Percentiles rank a stretch among this genome's conserved stretches.
Conservation (phyloP, 2,329 filamentous ascomycete species). For the Phaeoacremonium minimum region DNA sequence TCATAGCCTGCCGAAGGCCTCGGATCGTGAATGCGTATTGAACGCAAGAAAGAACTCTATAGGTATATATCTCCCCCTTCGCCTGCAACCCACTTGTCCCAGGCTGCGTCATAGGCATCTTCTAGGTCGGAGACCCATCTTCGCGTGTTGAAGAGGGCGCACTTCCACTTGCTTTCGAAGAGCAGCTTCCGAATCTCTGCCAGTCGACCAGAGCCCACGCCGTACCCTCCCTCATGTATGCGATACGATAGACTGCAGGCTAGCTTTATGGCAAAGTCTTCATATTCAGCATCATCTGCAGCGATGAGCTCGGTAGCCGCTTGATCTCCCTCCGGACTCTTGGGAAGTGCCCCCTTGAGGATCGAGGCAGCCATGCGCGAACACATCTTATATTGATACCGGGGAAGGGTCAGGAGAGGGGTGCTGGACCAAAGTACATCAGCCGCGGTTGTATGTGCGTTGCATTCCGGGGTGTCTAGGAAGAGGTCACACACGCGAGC, state of each 20-base stretch:
- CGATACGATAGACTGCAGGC: constrained; percentile 61
- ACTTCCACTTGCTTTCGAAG: constrained; percentile 79
- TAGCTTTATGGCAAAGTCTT: constrained; percentile 68
- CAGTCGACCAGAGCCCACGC: constrained; percentile 63
- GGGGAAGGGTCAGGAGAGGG: constrained; percentile 81
- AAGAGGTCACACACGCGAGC: constrained; percentile 92
- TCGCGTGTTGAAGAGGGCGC: constrained; percentile 84
- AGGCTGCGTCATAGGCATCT: constrained; percentile 81
- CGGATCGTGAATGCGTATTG: no score
- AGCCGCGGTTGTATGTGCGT: constrained; percentile 94
- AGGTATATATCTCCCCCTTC: constrained; percentile 93
- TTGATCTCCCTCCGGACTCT: constrained; percentile 57
- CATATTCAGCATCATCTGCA: constrained; percentile 75
- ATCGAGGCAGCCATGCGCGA: constrained; percentile 97
- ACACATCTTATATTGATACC: constrained; percentile 98
- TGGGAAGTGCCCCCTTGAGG: constrained; percentile 81
- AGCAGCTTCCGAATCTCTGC: constrained; percentile 75
- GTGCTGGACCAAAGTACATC: constrained; percentile 97
- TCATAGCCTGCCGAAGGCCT: no score
- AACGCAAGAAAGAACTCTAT: no score
- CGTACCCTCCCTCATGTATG: constrained; percentile 34
- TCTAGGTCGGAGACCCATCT: constrained; percentile 91
- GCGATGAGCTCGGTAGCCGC: constrained; percentile 76
- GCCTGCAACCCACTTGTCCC: constrained; percentile 81
- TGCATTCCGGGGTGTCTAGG: constrained; percentile 95